Percentiles rank a stretch among this genome's conserved stretches.
phyloP scores from a whole-genome alignment of 1,284 basidiomycete genomes.

The Golubevia sp. region DNA sequence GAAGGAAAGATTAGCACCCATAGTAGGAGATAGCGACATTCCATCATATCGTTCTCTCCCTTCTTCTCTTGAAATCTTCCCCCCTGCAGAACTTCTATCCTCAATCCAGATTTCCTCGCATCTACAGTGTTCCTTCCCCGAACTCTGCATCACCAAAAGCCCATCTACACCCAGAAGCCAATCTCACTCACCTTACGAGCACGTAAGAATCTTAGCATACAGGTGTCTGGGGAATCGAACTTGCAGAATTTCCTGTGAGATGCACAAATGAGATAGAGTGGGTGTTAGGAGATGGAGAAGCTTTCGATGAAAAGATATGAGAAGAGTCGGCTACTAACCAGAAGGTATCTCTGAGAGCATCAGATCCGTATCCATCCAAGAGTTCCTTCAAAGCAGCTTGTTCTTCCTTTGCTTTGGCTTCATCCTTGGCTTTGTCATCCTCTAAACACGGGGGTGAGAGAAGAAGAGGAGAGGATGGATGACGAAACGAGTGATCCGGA shows the following conservation, averaged over 20 bases:
- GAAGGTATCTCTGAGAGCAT: slow-evolving; percentile 40
- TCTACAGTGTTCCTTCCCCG: too few relatives aligned
- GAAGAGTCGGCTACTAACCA: too few relatives aligned
- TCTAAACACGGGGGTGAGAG: slow-evolving; percentile 3
- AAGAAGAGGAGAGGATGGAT: not conserved
- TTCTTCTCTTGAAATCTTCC: too few relatives aligned
- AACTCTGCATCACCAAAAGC: too few relatives aligned
- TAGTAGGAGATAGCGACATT: too few relatives aligned
- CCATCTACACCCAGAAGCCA: not conserved
- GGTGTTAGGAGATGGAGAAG: too few relatives aligned
- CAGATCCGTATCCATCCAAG: slow-evolving; percentile 41
- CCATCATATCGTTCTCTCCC: too few relatives aligned
- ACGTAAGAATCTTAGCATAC: slow-evolving; percentile 52
- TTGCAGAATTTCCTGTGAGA: slow-evolving; percentile 53
- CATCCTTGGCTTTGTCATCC: slow-evolving; percentile 52
- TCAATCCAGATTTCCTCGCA: too few relatives aligned
- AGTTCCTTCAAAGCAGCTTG: slow-evolving; percentile 44
- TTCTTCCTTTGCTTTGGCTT: slow-evolving; percentile 48
- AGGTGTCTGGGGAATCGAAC: slow-evolving; percentile 49
- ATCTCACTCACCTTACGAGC: slow-evolving; percentile 35
- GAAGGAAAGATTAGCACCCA: too few relatives aligned
- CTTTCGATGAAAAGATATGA: too few relatives aligned
- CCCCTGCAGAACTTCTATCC: too few relatives aligned
- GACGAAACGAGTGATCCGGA: not conserved
- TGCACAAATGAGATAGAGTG: too few relatives aligned